Evolutionary conservation across 1,284 basidiomycete genomes (phyloP).

Genomic region (Tilletia indica): DNA sequence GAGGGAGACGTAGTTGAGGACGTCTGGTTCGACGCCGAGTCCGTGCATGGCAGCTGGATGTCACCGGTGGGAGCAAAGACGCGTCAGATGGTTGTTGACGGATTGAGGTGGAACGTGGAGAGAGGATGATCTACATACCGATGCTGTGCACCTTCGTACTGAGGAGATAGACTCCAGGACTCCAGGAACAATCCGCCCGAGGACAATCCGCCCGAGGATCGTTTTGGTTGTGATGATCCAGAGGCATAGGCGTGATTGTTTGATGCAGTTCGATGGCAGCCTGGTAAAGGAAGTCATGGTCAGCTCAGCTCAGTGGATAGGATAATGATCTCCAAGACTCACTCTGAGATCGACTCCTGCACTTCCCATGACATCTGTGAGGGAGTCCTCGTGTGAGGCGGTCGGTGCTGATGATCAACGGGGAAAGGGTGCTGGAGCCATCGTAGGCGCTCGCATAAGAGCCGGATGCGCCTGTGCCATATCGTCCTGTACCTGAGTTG

Average conservation of each 20-base stretch:
- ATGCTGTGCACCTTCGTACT: slow-evolving; percentile 47
- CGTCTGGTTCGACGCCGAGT: slow-evolving; percentile 47
- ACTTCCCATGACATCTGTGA: slow-evolving; percentile 49
- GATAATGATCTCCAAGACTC: not conserved
- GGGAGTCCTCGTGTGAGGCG: slow-evolving; percentile 32
- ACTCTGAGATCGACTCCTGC: slow-evolving; percentile 47
- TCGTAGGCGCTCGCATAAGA: not conserved
- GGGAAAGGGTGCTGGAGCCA: not conserved
- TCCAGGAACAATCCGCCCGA: slow-evolving; percentile 39
- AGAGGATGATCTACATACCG: not conserved
- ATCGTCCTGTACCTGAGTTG: not conserved
- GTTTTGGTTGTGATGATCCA: not conserved
- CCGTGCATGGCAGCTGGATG: slow-evolving; percentile 31
- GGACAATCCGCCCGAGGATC: slow-evolving; percentile 23
- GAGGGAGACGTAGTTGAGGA: slow-evolving; percentile 51
- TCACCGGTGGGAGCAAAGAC: not conserved
- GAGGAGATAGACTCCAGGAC: slow-evolving; percentile 46
- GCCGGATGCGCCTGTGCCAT: not conserved
- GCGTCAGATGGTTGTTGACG: no score
- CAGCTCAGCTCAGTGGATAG: not conserved
- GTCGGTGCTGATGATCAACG: not conserved
- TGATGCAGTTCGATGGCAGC: slow-evolving; percentile 30
- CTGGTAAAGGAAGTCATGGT: slow-evolving; percentile 16
- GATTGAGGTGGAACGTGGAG: no score
- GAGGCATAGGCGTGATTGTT: slow-evolving; percentile 25